A percentile compares a stretch with the other conserved stretches of the same genome.
phyloP scores from a whole-genome alignment of 202 grass and related monocot genomes.

The Setaria viridis region DNA sequence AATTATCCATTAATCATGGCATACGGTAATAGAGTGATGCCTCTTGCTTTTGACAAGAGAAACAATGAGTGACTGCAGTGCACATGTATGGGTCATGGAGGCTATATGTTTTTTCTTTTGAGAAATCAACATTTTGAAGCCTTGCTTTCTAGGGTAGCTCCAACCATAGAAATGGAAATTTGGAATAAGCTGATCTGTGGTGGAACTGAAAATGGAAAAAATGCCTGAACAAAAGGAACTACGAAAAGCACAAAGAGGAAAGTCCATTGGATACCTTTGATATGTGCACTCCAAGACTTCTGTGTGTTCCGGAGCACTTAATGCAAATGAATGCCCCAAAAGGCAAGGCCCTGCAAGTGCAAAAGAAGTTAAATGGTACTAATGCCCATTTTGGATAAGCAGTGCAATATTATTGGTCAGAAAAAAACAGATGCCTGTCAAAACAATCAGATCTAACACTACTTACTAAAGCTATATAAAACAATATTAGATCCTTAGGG shows the following conservation, averaged over 20 bases:
- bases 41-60: neutral
- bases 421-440: neutral
- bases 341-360: conserved; percentile 64
- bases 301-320: conserved; percentile 93
- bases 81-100: neutral
- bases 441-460: neutral
- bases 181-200: neutral
- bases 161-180: neutral
- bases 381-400: neutral
- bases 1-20: neutral
- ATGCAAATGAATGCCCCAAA: conserved; percentile 95
- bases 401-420: neutral
- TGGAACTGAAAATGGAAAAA: neutral
- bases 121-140: neutral
- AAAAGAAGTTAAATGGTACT: conserved; percentile 31
- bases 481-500: neutral
- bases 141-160: conserved; percentile 1
- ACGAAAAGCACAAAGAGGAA: neutral
- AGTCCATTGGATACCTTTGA: conserved; percentile 56
- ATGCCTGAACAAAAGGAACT: neutral
- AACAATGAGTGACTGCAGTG: neutral
- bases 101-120: neutral
- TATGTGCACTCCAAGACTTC: conserved; percentile 97
- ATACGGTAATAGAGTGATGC: neutral
- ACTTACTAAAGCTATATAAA: neutral